Evolutionary conservation across 495 filamentous ascomycete genomes (phyloP).

Genomic region (Filosporella fistucella): DNA sequence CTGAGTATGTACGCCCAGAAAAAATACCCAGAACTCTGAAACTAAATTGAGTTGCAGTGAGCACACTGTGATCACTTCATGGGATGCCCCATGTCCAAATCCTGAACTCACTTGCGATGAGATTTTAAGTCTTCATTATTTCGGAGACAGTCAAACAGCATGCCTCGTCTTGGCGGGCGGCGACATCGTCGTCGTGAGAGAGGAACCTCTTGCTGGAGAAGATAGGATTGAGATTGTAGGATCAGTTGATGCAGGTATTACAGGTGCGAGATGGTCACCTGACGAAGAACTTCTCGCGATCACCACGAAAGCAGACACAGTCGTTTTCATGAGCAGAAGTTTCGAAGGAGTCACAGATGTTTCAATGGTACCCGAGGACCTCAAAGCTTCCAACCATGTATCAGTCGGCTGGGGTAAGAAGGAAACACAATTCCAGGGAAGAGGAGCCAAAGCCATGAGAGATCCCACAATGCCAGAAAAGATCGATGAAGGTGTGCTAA

Average conservation of each 20-base stretch:
- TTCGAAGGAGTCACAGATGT: constrained; percentile 80
- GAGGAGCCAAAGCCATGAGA: constrained; percentile 79
- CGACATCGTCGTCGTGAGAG: constrained; percentile 80
- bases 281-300: constrained; percentile 89
- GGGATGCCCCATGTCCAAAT: constrained; percentile 75
- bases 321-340: constrained; percentile 87
- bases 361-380: constrained; percentile 66
- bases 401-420: constrained; percentile 98
- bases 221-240: constrained; percentile 91
- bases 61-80: constrained; percentile 63
- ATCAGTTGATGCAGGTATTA: constrained; percentile 86
- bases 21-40: neutral
- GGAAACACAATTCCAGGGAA: constrained; percentile 96
- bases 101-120: constrained; percentile 65
- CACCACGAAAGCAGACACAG: constrained; percentile 69
- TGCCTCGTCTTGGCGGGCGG: constrained; percentile 85
- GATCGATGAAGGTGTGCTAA: constrained; percentile 78
- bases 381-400: constrained; percentile 88
- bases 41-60: constrained; percentile 20
- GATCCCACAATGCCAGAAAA: constrained; percentile 95
- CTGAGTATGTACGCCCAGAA: constrained; percentile 4
- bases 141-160: constrained; percentile 69
- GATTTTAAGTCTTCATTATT: constrained; percentile 75
- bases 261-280: constrained; percentile 87
- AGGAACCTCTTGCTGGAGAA: constrained; percentile 63